phyloP scores from a whole-genome alignment of 208 protist species.

The Strigomonas galati region DNA sequence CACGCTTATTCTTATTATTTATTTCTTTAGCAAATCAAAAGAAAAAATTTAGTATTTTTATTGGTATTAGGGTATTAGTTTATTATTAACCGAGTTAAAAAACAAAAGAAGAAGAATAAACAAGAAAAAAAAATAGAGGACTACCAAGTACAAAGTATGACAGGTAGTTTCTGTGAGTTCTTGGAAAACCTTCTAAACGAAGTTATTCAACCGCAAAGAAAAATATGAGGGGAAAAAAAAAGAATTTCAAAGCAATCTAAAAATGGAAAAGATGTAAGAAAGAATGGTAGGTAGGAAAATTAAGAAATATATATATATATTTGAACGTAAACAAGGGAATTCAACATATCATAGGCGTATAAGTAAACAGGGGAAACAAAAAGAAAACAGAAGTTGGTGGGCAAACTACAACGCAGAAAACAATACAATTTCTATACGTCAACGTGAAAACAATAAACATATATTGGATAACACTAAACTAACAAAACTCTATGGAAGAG shows the following conservation, averaged over 20 bases:
- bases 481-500: too few species aligned
- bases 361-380: background rate
- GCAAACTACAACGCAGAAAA: background rate
- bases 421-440: background rate
- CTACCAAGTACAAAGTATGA: background rate
- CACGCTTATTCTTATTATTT: background rate
- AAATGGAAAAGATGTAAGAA: background rate
- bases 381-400: background rate
- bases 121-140: constrained; percentile 11
- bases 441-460: background rate
- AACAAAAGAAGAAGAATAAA: constrained; percentile 1
- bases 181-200: background rate
- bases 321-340: background rate
- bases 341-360: background rate
- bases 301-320: background rate
- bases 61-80: too few species aligned
- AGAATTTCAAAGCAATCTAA: background rate
- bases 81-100: background rate
- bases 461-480: too few species aligned
- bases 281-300: background rate
- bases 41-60: too few species aligned
- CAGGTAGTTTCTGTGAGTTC: background rate
- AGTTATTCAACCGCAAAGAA: background rate
- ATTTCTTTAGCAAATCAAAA: background rate
- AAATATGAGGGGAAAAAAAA: background rate